Percentiles rank a stretch among this genome's conserved stretches.
phyloP scores from a whole-genome alignment of 495 filamentous ascomycete genomes.

The Aspergillus biplanus region DNA sequence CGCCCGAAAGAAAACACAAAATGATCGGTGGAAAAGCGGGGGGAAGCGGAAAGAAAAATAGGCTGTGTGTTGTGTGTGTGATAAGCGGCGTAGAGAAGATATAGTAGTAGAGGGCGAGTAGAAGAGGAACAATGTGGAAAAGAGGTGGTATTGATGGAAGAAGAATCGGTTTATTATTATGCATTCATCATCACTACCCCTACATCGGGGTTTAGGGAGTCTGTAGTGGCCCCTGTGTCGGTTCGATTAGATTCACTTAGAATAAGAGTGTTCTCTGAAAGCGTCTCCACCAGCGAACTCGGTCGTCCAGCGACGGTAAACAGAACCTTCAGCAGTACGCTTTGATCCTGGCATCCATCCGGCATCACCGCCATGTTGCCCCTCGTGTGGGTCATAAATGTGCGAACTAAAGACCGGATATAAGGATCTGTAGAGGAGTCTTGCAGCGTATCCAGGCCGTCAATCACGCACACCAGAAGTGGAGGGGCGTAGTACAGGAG shows the following conservation, averaged over 20 bases:
- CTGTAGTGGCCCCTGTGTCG: slow-evolving; percentile 26
- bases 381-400: slow-evolving; percentile 43
- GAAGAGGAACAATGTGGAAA: not conserved
- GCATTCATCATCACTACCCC: slow-evolving; percentile 48
- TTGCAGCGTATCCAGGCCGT: slow-evolving; percentile 46
- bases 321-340: slow-evolving; percentile 45
- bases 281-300: slow-evolving; percentile 40
- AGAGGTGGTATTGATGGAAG: not conserved
- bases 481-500: slow-evolving; percentile 46
- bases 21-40: not conserved
- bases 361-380: slow-evolving; percentile 27
- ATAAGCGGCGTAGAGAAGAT: too few relatives aligned
- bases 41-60: not conserved
- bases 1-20: slow-evolving; percentile 18
- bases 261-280: slow-evolving; percentile 43
- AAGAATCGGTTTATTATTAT: slow-evolving; percentile 24
- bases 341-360: slow-evolving; percentile 29
- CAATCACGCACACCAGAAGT: slow-evolving; percentile 47
- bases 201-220: slow-evolving; percentile 35
- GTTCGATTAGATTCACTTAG: slow-evolving; percentile 35
- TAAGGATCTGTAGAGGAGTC: slow-evolving; percentile 41
- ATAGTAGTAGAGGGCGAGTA: not conserved
- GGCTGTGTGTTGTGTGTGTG: too few relatives aligned
- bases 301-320: slow-evolving; percentile 46
- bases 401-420: slow-evolving; percentile 41